Percentiles rank a stretch among this genome's conserved stretches.
Conservation (phyloP, 139 green algal genomes). For the Volvox reticuliferus region DNA sequence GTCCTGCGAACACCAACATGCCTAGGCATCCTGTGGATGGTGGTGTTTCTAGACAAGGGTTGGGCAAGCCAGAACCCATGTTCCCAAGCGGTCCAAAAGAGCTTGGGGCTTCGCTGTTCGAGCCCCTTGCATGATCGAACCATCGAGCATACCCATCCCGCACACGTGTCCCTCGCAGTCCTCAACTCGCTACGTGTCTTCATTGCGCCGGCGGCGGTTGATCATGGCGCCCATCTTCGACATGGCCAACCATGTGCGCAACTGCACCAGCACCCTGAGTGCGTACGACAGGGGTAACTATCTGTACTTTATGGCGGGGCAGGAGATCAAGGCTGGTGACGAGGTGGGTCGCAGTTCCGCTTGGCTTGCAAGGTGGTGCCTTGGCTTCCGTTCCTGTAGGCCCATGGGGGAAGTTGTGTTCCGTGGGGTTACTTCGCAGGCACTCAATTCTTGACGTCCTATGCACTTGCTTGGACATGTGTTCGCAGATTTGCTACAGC, state of each 20-base stretch:
- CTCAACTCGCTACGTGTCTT: constrained; percentile 45
- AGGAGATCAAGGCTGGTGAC: constrained; percentile 8
- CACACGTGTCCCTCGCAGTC: constrained; percentile 4
- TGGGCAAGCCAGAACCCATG: too few species aligned
- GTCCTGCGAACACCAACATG: too few species aligned
- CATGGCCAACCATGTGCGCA: constrained; percentile 42
- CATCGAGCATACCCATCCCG: too few species aligned
- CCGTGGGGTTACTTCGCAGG: neutral
- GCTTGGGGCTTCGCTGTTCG: too few species aligned
- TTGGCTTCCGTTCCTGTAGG: neutral
- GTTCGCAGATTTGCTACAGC: constrained; percentile 40
- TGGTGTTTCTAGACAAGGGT: too few species aligned
- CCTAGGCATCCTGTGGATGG: too few species aligned
- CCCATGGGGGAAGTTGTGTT: neutral
- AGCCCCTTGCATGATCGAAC: too few species aligned
- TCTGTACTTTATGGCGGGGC: constrained; percentile 19
- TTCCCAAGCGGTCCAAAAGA: too few species aligned
- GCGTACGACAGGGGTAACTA: constrained; percentile 14
- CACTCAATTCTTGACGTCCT: neutral
- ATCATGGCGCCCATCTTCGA: constrained; percentile 47
- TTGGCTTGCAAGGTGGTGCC: neutral
- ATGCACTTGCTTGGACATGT: neutral
- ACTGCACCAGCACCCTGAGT: constrained; percentile 4
- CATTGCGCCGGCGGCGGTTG: constrained; percentile 6
- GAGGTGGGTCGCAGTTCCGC: constrained; percentile 2